Evolutionary conservation across 345 rosid genomes (phyloP).

Genomic region (Pistacia vera): DNA sequence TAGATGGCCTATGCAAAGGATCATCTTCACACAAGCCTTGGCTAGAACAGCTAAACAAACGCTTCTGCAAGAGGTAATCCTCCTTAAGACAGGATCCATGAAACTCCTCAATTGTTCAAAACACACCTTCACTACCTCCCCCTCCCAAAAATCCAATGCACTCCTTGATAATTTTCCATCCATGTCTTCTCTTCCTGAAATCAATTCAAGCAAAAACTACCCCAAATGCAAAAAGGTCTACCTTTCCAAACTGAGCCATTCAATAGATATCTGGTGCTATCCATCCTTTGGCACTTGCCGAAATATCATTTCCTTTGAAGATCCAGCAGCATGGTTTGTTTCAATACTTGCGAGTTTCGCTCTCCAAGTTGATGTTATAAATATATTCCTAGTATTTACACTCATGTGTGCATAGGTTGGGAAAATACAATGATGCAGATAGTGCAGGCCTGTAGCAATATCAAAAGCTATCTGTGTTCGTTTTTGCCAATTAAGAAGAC

Average conservation of each 20-base stretch:
- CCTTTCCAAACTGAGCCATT: slow-evolving; percentile 37
- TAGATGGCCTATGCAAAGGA: slow-evolving; percentile 56
- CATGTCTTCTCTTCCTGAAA: slow-evolving; percentile 42
- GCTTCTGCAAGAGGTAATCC: slow-evolving; percentile 56
- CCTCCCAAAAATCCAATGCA: slow-evolving; percentile 47
- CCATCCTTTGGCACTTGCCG: slow-evolving; percentile 5
- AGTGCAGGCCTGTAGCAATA: slow-evolving; percentile 47
- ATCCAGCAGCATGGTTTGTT: slow-evolving; percentile 16
- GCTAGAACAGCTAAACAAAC: slow-evolving; percentile 59
- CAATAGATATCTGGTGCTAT: slow-evolving; percentile 31
- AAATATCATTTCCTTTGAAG: slow-evolving; percentile 7
- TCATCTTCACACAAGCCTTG: slow-evolving; percentile 59
- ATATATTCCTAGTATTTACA: slow-evolving; percentile 44
- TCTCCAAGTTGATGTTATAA: slow-evolving; percentile 46
- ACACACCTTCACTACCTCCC: slow-evolving; percentile 44
- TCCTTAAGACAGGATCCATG: slow-evolving; percentile 55
- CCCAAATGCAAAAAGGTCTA: slow-evolving; percentile 51
- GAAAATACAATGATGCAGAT: slow-evolving; percentile 51
- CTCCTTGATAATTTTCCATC: slow-evolving; percentile 36
- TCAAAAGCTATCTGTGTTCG: slow-evolving; percentile 56
- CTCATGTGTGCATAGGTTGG: slow-evolving; percentile 48
- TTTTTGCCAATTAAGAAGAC: slow-evolving; percentile 34
- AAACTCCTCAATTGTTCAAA: slow-evolving; percentile 57
- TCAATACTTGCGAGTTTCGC: slow-evolving; percentile 50
- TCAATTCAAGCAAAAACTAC: slow-evolving; percentile 55